phyloP scores from a whole-genome alignment of 352 stramenopile species.

The Pythium volutum region DNA sequence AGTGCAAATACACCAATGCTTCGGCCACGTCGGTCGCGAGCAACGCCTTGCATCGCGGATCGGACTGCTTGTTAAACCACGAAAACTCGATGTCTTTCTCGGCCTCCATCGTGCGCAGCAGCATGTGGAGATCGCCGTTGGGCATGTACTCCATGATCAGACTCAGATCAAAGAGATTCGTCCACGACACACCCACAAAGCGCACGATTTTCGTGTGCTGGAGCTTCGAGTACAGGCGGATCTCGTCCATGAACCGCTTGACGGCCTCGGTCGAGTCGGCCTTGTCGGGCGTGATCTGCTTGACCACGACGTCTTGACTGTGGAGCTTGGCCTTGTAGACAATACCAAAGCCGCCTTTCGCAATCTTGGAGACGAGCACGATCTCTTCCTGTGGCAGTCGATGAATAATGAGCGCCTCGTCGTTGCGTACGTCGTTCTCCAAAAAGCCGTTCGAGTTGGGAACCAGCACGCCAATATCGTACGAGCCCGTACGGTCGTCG shows the following conservation, averaged over 20 bases:
- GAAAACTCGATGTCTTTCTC: conserved; percentile 48
- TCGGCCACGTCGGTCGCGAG: conserved; percentile 75
- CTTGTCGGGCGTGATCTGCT: conserved; percentile 85
- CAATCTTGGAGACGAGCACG: conserved; percentile 35
- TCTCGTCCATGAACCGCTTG: conserved; percentile 80
- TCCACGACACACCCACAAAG: conserved; percentile 84
- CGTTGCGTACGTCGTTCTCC: conserved; percentile 58
- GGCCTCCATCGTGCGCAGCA: conserved; percentile 36
- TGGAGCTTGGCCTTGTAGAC: conserved; percentile 69
- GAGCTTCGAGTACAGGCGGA: conserved; percentile 78
- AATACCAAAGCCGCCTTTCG: conserved; percentile 72
- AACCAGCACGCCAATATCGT: not conserved
- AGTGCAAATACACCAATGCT: conserved; percentile 79
- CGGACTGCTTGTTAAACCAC: conserved; percentile 57
- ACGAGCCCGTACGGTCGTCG: not conserved
- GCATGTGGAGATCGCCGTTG: conserved; percentile 66
- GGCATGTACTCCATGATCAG: conserved; percentile 82
- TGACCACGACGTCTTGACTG: conserved; percentile 63
- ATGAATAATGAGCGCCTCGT: conserved; percentile 51
- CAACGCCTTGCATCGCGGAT: conserved; percentile 42
- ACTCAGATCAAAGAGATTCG: conserved; percentile 76
- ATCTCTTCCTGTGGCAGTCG: conserved; percentile 52
- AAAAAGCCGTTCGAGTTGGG: conserved; percentile 26
- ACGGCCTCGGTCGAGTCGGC: conserved; percentile 62
- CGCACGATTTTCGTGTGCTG: conserved; percentile 75